Conservation (phyloP, 352 stramenopile species). For the Phytophthora crassamura region DNA sequence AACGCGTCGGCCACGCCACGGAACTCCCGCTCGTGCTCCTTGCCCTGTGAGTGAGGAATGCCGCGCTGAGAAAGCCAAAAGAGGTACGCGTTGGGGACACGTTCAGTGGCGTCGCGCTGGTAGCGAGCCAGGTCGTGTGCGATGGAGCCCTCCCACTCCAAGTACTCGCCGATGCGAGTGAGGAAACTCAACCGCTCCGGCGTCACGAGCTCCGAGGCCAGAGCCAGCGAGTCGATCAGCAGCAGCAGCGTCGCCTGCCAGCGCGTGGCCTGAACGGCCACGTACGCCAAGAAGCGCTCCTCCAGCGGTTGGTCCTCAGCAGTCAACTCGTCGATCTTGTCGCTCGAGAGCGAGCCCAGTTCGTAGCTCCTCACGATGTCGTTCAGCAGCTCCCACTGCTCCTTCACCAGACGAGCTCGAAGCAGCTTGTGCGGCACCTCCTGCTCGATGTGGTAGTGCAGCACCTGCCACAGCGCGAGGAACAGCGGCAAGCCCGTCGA, state of each 20-base stretch:
- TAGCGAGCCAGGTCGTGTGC: constrained; percentile 82
- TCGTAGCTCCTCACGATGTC: constrained; percentile 79
- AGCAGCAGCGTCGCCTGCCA: constrained; percentile 86
- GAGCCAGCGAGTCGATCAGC: constrained; percentile 74
- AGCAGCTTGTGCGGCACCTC: constrained; percentile 72
- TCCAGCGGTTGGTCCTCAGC: constrained; percentile 25
- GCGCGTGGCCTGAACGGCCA: constrained; percentile 74
- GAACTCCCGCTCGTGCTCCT: constrained; percentile 61
- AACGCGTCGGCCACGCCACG: constrained; percentile 41
- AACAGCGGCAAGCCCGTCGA: constrained; percentile 78
- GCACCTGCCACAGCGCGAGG: constrained; percentile 78
- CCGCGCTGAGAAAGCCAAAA: constrained; percentile 69
- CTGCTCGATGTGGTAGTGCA: constrained; percentile 89
- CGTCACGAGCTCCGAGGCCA: constrained; percentile 67
- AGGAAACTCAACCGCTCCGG: constrained; percentile 67
- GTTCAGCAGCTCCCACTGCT: constrained; percentile 67
- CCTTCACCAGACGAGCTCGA: constrained; percentile 57
- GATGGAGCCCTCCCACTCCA: constrained; percentile 88
- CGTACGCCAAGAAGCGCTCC: constrained; percentile 60
- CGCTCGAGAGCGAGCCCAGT: constrained; percentile 31
- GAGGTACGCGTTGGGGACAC: constrained; percentile 78
- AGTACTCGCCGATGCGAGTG: constrained; percentile 75
- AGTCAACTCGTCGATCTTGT: neutral
- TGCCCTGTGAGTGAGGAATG: constrained; percentile 36
- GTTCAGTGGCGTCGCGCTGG: constrained; percentile 62